Evolutionary conservation across 257 asterid species (phyloP).

Genomic region (Ligustrum vulgare): DNA sequence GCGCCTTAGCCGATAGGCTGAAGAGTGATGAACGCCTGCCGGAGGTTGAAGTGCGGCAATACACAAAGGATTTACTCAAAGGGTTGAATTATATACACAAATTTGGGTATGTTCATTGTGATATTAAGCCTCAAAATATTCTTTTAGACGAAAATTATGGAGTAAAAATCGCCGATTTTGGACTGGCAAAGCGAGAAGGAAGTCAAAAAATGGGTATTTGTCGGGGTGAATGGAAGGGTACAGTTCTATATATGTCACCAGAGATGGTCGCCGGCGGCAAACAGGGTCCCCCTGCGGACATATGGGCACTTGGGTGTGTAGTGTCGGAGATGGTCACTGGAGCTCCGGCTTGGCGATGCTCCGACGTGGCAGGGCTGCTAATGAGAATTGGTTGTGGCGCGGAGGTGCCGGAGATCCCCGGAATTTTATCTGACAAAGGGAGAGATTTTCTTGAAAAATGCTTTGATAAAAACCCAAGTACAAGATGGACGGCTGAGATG

Average conservation of each 20-base stretch:
- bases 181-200: constrained; percentile 37
- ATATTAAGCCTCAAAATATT: constrained; percentile 51
- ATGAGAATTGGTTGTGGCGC: constrained; percentile 40
- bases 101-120: constrained; percentile 52
- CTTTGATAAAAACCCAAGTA: constrained; percentile 34
- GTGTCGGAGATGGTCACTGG: constrained; percentile 40
- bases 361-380: constrained; percentile 29
- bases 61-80: constrained; percentile 36
- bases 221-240: constrained; percentile 39
- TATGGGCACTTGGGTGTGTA: constrained; percentile 51
- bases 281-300: constrained; percentile 40
- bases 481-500: constrained; percentile 66
- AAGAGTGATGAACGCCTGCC: constrained; percentile 17
- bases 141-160: constrained; percentile 27
- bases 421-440: constrained; percentile 33
- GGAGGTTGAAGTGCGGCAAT: constrained; percentile 33
- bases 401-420: constrained; percentile 37
- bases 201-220: background rate
- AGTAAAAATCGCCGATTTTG: constrained; percentile 47
- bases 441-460: constrained; percentile 37
- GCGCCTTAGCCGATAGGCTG: constrained; percentile 34
- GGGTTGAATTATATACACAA: constrained; percentile 42
- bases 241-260: constrained; percentile 50
- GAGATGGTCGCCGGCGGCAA: constrained; percentile 42
- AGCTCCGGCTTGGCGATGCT: constrained; percentile 41